Base-by-base conservation (phyloP, 2,329 filamentous ascomycete genomes). In the Pseudogymnoascus sp. region DNA sequence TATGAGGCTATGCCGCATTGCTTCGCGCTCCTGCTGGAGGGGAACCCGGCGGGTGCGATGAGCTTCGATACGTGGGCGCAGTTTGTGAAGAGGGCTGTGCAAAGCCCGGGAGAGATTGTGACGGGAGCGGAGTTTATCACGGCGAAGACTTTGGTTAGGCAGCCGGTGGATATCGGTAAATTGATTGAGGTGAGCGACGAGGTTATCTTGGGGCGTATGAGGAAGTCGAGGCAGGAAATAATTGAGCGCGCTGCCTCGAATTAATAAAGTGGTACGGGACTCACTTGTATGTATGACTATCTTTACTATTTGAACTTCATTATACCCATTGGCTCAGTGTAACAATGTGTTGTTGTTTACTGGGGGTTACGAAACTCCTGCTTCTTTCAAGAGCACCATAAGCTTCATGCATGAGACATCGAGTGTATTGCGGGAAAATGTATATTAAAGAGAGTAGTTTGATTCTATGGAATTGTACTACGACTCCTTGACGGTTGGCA, bases 1-100 rank as follows among this genome's bases (percentile, higher is more conserved):
- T 95, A 86, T 72, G 87, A 92, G 72, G 88, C 85, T 2, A 93
- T 93, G 90, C 89, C 90, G 62, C 90, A 93, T 75, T 85, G 84
- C 68, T 93, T 91, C 70, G 83, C 82, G 0, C 69, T 85, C 66
- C 66, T 90, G 1, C 75, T 90, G 62, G 74, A 78, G 1, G 74
- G 75, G 3, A 72, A 80, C 1, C 71, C 77, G 1, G 78, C 75
- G 31, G 75, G 81, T 2, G 75, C 71, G 67, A 78, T 81, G 59
- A 89, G 84, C 68, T 81, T 84, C 63, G 73, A 79, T 12, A 75
- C 77, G 2, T 85, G 85, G 82, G 75, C 82, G 0, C 73, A 72
- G 1, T 91, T 91, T 66, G 80, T 86, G 22, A 75, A 67, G 28
- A 66, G 70, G 16, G 79, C 72, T 1, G 76, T 79, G 1, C 60